Percentiles rank a stretch among this genome's conserved stretches.
phyloP scores from a whole-genome alignment of 164 flowering plant species.

The Saururus chinensis region DNA sequence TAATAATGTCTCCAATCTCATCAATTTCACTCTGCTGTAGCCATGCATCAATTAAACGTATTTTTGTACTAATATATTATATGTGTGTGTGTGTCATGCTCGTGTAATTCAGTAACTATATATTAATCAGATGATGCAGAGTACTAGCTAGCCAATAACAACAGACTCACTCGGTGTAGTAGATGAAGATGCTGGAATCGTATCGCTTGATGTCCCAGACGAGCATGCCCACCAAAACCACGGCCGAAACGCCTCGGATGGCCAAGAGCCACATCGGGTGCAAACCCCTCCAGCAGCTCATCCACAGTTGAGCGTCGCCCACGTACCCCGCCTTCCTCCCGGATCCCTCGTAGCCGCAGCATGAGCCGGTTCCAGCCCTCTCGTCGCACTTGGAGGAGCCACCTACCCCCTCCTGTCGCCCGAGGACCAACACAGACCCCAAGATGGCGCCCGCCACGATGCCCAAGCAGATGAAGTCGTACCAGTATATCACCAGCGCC shows the following conservation, averaged over 20 bases:
- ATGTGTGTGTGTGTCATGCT: no score
- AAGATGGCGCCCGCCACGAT: slow-evolving; percentile 30
- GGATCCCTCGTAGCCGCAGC: slow-evolving; percentile 9
- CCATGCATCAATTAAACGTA: no score
- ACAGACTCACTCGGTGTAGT: slow-evolving; percentile 52
- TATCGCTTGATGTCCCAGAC: slow-evolving; percentile 35
- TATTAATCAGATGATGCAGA: no score
- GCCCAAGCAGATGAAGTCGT: slow-evolving; percentile 49
- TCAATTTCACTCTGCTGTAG: no score
- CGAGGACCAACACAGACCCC: slow-evolving; percentile 31
- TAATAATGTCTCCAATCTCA: no score
- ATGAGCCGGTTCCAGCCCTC: slow-evolving; percentile 20
- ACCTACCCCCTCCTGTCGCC: slow-evolving; percentile 18
- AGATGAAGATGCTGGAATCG: slow-evolving; percentile 33
- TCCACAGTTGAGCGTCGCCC: slow-evolving; percentile 38
- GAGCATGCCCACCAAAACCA: slow-evolving; percentile 26
- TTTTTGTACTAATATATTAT: no score
- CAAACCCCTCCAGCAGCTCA: slow-evolving; percentile 53
- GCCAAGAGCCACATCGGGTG: slow-evolving; percentile 48
- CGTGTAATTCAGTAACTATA: no score
- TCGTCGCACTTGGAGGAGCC: slow-evolving; percentile 18
- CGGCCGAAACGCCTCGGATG: slow-evolving; percentile 24
- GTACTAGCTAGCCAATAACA: no score
- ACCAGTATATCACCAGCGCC: slow-evolving; percentile 46
- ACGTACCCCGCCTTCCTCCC: slow-evolving; percentile 18